Percentiles rank a stretch among this genome's conserved stretches.
Evolutionary conservation across 208 protist genomes (phyloP).

Genomic region (Spongospora subterranea): DNA sequence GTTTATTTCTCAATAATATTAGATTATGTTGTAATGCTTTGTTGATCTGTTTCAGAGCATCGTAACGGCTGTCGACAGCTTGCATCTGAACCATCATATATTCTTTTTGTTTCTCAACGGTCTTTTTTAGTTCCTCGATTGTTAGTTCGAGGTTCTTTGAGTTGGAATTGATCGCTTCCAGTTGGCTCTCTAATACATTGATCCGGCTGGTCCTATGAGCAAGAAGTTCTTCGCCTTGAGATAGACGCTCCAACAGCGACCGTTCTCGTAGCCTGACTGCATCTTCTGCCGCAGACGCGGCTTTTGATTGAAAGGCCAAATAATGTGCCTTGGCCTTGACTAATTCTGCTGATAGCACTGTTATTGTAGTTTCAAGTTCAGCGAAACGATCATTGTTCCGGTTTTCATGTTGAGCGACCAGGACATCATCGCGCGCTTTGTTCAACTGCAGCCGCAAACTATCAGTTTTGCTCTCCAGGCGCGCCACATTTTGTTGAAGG

Average conservation of each 20-base stretch:
- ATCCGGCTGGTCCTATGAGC: no score
- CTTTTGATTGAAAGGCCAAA: no score
- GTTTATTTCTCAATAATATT: background rate
- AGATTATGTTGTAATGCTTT: background rate
- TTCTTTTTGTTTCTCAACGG: background rate
- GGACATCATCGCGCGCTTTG: background rate
- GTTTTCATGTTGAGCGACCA: background rate
- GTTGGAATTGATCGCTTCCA: no score
- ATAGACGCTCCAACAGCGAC: no score
- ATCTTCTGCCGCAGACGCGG: no score
- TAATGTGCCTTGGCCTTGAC: no score
- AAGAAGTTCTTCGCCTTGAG: no score
- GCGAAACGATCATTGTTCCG: no score
- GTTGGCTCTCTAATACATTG: no score
- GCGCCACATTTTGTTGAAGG: background rate
- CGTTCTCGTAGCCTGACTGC: no score
- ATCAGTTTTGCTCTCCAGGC: background rate
- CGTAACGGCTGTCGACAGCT: background rate
- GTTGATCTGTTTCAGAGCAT: background rate
- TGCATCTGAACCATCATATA: background rate
- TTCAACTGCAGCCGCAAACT: background rate
- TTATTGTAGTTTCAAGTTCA: no score
- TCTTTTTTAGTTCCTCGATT: background rate
- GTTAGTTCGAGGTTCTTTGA: background rate
- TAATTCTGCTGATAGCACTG: no score